Percentiles rank a stretch among this genome's conserved stretches.
Evolutionary conservation across 768 basidiomycete species (phyloP).

Genomic region (Kwoniella newhampshirensis): DNA sequence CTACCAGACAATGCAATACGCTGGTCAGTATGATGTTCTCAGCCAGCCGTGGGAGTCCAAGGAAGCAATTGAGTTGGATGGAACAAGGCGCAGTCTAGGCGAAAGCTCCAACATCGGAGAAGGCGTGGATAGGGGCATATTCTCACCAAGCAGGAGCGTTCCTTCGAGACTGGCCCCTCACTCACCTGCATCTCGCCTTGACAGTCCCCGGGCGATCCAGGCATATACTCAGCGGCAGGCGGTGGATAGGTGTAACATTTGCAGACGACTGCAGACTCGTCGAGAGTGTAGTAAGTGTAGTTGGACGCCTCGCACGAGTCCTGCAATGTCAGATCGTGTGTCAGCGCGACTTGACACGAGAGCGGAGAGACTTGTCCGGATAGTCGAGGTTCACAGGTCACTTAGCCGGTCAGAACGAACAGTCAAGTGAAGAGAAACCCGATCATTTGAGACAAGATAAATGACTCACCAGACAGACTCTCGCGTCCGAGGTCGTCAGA

Average conservation of each 20-base stretch:
- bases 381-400: no score
- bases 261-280: background rate
- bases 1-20: no score
- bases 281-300: constrained; percentile 17
- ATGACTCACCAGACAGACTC: constrained; percentile 16
- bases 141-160: no score
- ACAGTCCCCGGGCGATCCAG: constrained; percentile 8
- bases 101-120: background rate
- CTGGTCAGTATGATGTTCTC: no score
- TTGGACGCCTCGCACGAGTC: constrained; percentile 6
- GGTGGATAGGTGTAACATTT: constrained; percentile 17
- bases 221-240: constrained; percentile 13
- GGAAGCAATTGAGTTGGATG: no score
- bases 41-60: no score
- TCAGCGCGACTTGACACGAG: no score
- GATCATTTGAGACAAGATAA: no score
- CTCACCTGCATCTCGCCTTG: constrained; percentile 13
- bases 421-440: background rate
- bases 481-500: constrained; percentile 7
- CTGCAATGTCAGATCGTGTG: no score
- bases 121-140: no score
- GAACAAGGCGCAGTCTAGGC: background rate
- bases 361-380: no score
- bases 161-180: background rate
- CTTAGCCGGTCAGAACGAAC: no score